Evolutionary conservation across 2,329 filamentous ascomycete species (phyloP).

Genomic region (Xylariaceae sp.): DNA sequence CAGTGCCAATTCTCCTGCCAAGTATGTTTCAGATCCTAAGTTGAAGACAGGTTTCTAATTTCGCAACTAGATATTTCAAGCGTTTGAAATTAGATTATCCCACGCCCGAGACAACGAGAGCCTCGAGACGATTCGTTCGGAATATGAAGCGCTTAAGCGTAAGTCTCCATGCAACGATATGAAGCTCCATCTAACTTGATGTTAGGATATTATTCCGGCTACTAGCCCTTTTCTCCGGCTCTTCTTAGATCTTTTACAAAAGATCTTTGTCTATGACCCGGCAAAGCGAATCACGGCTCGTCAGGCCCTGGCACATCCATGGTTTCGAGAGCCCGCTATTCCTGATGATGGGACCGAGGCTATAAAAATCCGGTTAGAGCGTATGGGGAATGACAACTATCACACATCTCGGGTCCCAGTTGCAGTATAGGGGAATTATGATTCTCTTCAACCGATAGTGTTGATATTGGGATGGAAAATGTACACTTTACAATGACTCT

Average conservation of each 20-base stretch:
- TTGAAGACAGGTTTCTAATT: slow-evolving; percentile 37
- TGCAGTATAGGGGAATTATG: slow-evolving; percentile 31
- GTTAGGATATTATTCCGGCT: slow-evolving; percentile 68
- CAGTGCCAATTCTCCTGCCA: slow-evolving; percentile 66
- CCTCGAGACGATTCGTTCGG: slow-evolving; percentile 71
- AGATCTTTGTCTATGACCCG: slow-evolving; percentile 74
- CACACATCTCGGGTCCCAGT: slow-evolving; percentile 33
- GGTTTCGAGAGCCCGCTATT: slow-evolving; percentile 69
- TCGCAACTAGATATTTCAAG: slow-evolving; percentile 66
- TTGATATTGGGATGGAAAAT: slow-evolving; percentile 35
- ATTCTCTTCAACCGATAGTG: slow-evolving; percentile 25
- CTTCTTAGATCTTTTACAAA: slow-evolving; percentile 69
- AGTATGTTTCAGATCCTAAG: slow-evolving; percentile 51
- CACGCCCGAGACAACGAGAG: slow-evolving; percentile 66
- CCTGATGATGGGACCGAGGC: slow-evolving; percentile 74
- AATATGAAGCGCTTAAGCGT: slow-evolving; percentile 74
- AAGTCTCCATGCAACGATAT: slow-evolving; percentile 39
- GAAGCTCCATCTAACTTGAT: slow-evolving; percentile 29
- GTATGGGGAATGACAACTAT: slow-evolving; percentile 53
- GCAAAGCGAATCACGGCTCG: slow-evolving; percentile 70
- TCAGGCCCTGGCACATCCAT: slow-evolving; percentile 69
- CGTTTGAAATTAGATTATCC: slow-evolving; percentile 70
- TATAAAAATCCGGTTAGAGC: slow-evolving; percentile 65
- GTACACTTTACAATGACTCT: slow-evolving; percentile 31
- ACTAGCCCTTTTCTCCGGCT: slow-evolving; percentile 65